A percentile compares a stretch with the other conserved stretches of the same genome.
Evolutionary conservation across 164 flowering plant genomes (phyloP).

Genomic region (Magnolia changhungtana): DNA sequence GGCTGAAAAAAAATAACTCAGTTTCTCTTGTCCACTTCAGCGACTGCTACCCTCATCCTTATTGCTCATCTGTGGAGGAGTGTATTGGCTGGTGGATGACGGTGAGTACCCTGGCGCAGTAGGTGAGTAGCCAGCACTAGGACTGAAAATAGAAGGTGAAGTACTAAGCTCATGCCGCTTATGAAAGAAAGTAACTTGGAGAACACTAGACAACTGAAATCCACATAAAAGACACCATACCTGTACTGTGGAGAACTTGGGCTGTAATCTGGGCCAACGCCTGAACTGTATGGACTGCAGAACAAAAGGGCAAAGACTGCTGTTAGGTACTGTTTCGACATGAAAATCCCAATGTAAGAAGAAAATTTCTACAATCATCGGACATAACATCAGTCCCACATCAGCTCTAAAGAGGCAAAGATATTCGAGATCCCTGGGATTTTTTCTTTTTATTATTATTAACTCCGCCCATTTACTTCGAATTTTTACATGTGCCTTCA

Average conservation of each 20-base stretch:
- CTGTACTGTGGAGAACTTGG: constrained; percentile 94
- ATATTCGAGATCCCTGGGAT: too few relatives aligned
- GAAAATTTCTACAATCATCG: background rate
- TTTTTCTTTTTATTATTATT: too few relatives aligned
- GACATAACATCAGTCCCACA: too few relatives aligned
- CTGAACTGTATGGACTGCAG: constrained; percentile 77
- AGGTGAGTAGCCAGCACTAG: constrained; percentile 95
- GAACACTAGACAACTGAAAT: background rate
- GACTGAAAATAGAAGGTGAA: constrained; percentile 36
- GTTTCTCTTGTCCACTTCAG: constrained; percentile 3
- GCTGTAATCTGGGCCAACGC: constrained; percentile 72
- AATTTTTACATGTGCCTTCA: too few relatives aligned
- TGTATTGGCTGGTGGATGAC: constrained; percentile 85
- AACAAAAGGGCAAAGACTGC: background rate
- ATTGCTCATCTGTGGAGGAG: constrained; percentile 63
- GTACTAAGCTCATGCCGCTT: background rate
- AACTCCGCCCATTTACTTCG: too few relatives aligned
- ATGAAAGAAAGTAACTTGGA: background rate
- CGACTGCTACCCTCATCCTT: constrained; percentile 40
- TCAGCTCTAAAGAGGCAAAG: too few relatives aligned
- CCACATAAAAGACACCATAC: constrained; percentile 23
- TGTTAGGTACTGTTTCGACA: background rate
- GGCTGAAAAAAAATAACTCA: too few relatives aligned
- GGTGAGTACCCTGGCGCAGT: constrained; percentile 97
- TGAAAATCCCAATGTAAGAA: background rate